phyloP scores from a whole-genome alignment of 2,329 filamentous ascomycete genomes.

The Diaporthe capsici region DNA sequence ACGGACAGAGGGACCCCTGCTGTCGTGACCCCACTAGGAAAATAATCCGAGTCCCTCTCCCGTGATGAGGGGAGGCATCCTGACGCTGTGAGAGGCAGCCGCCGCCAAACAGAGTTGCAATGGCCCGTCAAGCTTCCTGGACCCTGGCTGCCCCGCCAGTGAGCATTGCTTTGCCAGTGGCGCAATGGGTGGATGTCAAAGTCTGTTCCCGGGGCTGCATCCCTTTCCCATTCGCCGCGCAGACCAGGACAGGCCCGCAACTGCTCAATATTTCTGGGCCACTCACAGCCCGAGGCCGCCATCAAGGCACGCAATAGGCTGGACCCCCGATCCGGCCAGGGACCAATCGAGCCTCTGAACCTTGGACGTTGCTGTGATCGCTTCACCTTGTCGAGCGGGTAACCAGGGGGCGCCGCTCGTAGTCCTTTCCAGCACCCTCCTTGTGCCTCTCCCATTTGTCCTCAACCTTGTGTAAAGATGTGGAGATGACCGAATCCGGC shows the following conservation, averaged over 20 bases:
- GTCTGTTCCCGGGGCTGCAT: slow-evolving; percentile 10
- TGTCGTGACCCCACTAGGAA: background rate
- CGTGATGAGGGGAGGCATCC: slow-evolving; percentile 4
- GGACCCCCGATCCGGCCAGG: slow-evolving; percentile 25
- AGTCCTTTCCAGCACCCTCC: slow-evolving; percentile 3
- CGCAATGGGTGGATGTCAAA: slow-evolving; percentile 20
- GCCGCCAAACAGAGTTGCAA: background rate
- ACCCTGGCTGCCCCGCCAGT: slow-evolving; percentile 19
- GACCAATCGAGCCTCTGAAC: slow-evolving; percentile 39
- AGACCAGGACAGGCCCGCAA: slow-evolving; percentile 3
- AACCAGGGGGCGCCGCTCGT: slow-evolving; percentile 28
- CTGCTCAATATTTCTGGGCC: slow-evolving; percentile 18
- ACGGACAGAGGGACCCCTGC: slow-evolving; percentile 7
- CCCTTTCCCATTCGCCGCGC: slow-evolving; percentile 32
- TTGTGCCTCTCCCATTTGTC: slow-evolving; percentile 39
- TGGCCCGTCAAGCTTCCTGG: slow-evolving; percentile 9
- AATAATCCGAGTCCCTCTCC: background rate
- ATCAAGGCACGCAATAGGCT: slow-evolving; percentile 38
- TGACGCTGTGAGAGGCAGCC: slow-evolving; percentile 19
- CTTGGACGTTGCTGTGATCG: slow-evolving; percentile 28
- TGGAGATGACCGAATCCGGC: slow-evolving; percentile 12
- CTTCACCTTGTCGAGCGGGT: slow-evolving; percentile 39
- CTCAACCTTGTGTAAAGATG: slow-evolving; percentile 9
- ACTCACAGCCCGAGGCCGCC: slow-evolving; percentile 29
- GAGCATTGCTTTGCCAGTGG: slow-evolving; percentile 20